Base-by-base conservation (phyloP, 2,329 filamentous ascomycete genomes). In the Fusarium equiseti region DNA sequence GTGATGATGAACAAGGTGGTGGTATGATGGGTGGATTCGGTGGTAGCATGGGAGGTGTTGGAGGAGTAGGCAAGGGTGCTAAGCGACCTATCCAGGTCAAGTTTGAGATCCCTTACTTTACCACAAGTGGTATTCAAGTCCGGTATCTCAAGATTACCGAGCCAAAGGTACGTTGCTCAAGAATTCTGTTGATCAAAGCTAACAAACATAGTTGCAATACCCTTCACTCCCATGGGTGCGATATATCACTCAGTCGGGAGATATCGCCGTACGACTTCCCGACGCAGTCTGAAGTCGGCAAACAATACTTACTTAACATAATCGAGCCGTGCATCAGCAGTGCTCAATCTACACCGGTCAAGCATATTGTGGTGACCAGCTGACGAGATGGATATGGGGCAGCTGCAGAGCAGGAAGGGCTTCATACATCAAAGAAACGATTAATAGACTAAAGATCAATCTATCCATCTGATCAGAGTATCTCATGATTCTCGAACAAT, bases 101-200 rank as follows among this genome's bases (percentile, higher is more conserved):
- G 85, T 99, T 99, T 80, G 96, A 99, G 85, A 99, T 99, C 78
- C 96, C 96, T n/a, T 99, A 99, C 83, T 99, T 99, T 80, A 99
- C 96, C n/a, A 99, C 97, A 5, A 97, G 93, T 83, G 96, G 96
- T 71, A 99, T 99, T 75, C 97, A 99, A 82, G 96, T 99, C 77
- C 90, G 96, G 77, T 99, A 99, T 81, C 83, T 99, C 81, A 99
- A 99, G 88, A 99, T 99, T 78, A 98, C 97, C 71, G 96, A 99
- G 83, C 96, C 96, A 49, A 99, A 99, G 93, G 95, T 97, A 85
- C 77, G 89, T 81, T 22, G 16, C 18, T n/a, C 32, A 29, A 29
- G 26, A 22, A 2, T 38, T 53, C 24, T 29, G 10, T 13, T 35
- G 11, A 22, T 8, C 11, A 27, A 55, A 48, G n/a, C 64, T 74